These are phyloP conservation scores for Pichia sp. DNA, from an alignment of 1,139 yeast genomes.

Conservation along the genomic window DNA sequence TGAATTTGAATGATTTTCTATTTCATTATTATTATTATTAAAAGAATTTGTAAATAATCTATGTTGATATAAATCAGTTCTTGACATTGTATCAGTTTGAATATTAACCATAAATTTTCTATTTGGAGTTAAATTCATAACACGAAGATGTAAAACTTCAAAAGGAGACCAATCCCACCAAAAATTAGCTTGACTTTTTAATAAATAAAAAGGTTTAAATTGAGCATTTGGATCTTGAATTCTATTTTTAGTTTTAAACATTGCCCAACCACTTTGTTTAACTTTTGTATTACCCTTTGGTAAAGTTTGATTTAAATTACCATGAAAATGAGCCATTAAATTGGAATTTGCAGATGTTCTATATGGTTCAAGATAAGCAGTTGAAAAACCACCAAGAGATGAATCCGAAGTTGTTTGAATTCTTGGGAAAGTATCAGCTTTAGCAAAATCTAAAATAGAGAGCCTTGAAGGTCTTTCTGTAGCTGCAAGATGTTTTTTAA, in stretches of 20 bases:
- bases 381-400: constrained; percentile 74
- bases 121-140: constrained; percentile 39
- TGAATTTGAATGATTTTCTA: too few species aligned
- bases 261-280: constrained; percentile 74
- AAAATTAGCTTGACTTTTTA: constrained; percentile 29
- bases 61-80: constrained; percentile 80
- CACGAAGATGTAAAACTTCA: constrained; percentile 51
- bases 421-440: constrained; percentile 39
- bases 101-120: constrained; percentile 68
- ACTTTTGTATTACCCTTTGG: constrained; percentile 49
- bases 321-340: constrained; percentile 56
- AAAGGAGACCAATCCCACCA: constrained; percentile 33
- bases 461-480: constrained; percentile 21
- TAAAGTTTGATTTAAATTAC: constrained; percentile 65
- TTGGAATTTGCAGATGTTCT: constrained; percentile 18
- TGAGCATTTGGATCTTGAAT: constrained; percentile 35
- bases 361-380: constrained; percentile 43
- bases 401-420: constrained; percentile 62
- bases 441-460: constrained; percentile 50
- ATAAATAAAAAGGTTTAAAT: constrained; percentile 38
- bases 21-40: neutral
- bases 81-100: constrained; percentile 73
- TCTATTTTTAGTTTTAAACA: constrained; percentile 70
- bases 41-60: constrained; percentile 50
- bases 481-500: constrained; percentile 58